Base-by-base conservation (phyloP, 352 stramenopile species). In the Globisporangium takayamanum region DNA sequence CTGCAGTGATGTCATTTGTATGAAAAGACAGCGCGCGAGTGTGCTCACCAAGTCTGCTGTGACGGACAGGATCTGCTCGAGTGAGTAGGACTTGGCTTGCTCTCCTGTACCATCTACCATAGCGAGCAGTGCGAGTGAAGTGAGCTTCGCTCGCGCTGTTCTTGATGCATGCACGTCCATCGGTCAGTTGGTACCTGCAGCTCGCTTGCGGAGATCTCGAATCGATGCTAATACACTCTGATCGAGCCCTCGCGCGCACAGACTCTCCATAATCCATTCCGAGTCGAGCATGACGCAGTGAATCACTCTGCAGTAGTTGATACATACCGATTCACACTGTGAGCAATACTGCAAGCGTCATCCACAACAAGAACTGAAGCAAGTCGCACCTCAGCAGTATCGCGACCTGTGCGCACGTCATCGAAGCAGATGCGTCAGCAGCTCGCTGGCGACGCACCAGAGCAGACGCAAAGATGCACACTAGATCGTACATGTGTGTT, bases 401-500 rank as follows among this genome's bases (percentile, higher is more conserved):
- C 50, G 51, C 37, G 22, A 53, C 36, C 55, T 60, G 50, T 44
- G 20, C 33, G 37, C 33, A 10, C 5, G 10, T 39, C 33, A 12
- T 12, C 33, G 11, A 12, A 39, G 5, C 1, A 1, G 15, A 42
- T 50, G 11, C 15, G 41, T 50, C 26, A 58, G 39, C 14, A 49
- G 3, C n/a, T 3, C 20, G 12, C 2, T 20, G 5, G 5, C 28
- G n/a, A 11, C 14, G 14, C 42, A 22, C 14, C 50, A 37, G 51
- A 20, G 20, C 36, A 37, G 11, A 18, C 8, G 6, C 36, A 15
- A 12, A 10, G 5, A 37, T 1, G 14, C 53, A 50, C 33, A 12
- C 10, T 10, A 22, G 3, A 48, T 25, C 63, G 14, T 62, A 71
- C 68, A 55, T 72, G 64, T 5, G 62, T 47, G 20, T 59, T 55